Percentiles rank a stretch among this genome's conserved stretches.
These are phyloP conservation scores for Mantamonas sphyraenae DNA, from an alignment of 78 protist genomes.

Conservation along the genomic window DNA sequence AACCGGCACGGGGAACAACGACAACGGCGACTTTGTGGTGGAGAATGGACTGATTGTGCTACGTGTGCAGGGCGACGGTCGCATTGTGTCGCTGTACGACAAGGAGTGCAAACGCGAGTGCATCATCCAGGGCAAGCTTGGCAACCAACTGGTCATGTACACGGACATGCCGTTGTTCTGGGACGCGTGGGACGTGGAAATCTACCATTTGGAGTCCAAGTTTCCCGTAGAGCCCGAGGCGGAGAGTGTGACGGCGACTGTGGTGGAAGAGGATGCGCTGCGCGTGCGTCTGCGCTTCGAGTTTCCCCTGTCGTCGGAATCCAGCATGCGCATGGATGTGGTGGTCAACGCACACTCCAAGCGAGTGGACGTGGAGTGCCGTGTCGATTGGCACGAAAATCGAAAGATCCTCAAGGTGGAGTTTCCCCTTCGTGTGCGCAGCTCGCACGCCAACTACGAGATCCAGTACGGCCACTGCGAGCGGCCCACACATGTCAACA, in stretches of 20 bases:
- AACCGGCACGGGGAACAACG: too few species aligned
- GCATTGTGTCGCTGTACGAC: too few species aligned
- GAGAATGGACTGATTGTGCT: neutral
- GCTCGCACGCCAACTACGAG: slow-evolving; percentile 44
- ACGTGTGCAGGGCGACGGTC: neutral
- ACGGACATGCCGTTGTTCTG: slow-evolving; percentile 63
- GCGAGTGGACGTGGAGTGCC: neutral
- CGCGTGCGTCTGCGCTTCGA: neutral
- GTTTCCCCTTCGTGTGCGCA: slow-evolving; percentile 53
- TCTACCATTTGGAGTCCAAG: slow-evolving; percentile 30
- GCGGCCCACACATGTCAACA: slow-evolving; percentile 72
- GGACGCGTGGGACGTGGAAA: slow-evolving; percentile 64
- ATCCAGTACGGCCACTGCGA: slow-evolving; percentile 65
- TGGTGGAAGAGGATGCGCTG: slow-evolving; percentile 11
- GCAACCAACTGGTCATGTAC: slow-evolving; percentile 39
- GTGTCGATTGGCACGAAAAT: slow-evolving; percentile 56
- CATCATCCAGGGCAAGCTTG: slow-evolving; percentile 10
- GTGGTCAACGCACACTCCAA: neutral
- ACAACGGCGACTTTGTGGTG: neutral
- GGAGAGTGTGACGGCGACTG: too few species aligned
- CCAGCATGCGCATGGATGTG: neutral
- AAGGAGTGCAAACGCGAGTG: too few species aligned
- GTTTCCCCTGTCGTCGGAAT: neutral
- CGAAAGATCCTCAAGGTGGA: slow-evolving; percentile 57
- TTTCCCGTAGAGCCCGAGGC: neutral